Base-by-base conservation (phyloP, 2,329 filamentous ascomycete genomes). In the Camillea tinctor region DNA sequence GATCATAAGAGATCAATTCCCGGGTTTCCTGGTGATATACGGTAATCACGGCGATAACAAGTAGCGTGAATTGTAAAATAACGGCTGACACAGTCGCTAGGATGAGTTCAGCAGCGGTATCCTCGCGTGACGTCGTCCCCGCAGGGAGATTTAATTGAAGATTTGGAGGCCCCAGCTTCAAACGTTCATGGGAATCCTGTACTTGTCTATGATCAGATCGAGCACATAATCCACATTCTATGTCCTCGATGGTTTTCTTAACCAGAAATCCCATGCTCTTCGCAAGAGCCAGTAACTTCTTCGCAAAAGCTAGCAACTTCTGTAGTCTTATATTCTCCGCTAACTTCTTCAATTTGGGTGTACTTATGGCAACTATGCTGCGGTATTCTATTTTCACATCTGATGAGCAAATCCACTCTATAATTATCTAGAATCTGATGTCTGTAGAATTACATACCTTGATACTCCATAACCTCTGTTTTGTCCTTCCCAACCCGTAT, bases 11-110 rank as follows among this genome's bases (percentile, higher is more conserved):
- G 55, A 59, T 51, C 19, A 20, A 53, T 26, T 15, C 19, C 49
- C 53, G 50, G 5, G 54, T 60, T 21, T n/a, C 4, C 5, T n/a
- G 22, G 53, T 62, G 52, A 49, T 60, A 56, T 13, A 57, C 52
- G 13, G 48, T 52, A 20, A 59, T 3, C 2, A 53, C 52, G 17
- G 52, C 51, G 53, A 64, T 63, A 24, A 50, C 23, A 11, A 64
- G 36, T 1, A 61, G 13, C 4, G 57, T 30, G 6, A 57, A 15
- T 26, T 66, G 64, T 4, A 58, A 8, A 13, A 53, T 19, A 17
- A 64, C 56, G 9, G 51, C 55, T 3, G 56, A 1, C 5, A 55
- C 1, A 2, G 59, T 53, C 21, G 36, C 40, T 4, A 49, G 19
- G 50, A 30, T 44, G 26, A 56, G 52, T 36, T 64, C 64, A 4